Conservation (phyloP, 768 basidiomycete genomes). For the Lactifluus hygrophoroides region DNA sequence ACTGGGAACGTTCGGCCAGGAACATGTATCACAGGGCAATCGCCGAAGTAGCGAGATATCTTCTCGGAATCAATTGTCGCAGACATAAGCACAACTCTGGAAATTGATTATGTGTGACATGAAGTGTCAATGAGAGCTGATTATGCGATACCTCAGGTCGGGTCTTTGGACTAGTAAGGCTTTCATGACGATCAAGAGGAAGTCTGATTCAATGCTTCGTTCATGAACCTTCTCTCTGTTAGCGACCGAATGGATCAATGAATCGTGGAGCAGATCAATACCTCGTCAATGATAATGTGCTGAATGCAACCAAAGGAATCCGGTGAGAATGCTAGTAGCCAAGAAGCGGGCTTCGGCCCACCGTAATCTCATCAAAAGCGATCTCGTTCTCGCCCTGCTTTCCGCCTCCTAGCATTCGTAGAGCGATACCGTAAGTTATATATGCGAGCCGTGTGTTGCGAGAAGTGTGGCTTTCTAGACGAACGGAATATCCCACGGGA, state of each 20-base stretch:
- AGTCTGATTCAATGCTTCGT: slow-evolving; percentile 94
- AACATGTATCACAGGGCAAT: slow-evolving; percentile 74
- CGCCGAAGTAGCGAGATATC: slow-evolving; percentile 82
- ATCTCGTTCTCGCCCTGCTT: slow-evolving; percentile 62
- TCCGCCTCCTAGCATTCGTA: slow-evolving; percentile 89
- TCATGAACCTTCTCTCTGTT: slow-evolving; percentile 66
- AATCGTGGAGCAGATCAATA: slow-evolving; percentile 24
- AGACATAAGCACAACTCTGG: slow-evolving; percentile 90
- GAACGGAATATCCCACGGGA: slow-evolving; percentile 89
- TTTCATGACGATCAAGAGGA: slow-evolving; percentile 88
- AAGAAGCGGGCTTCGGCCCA: slow-evolving; percentile 28
- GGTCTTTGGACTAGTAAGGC: slow-evolving; percentile 65
- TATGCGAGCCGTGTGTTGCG: slow-evolving; percentile 72
- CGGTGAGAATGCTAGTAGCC: slow-evolving; percentile 7
- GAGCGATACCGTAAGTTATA: slow-evolving; percentile 90
- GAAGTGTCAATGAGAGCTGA: background rate
- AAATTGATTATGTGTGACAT: background rate
- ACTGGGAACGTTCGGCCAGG: slow-evolving; percentile 96
- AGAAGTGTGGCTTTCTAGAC: slow-evolving; percentile 80
- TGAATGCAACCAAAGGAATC: slow-evolving; percentile 25
- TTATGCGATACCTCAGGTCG: slow-evolving; percentile 63
- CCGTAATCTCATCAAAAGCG: slow-evolving; percentile 93
- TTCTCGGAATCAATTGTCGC: slow-evolving; percentile 91
- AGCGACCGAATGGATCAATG: background rate
- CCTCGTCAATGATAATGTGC: slow-evolving; percentile 96